Base-by-base conservation (phyloP, 2,329 filamentous ascomycete genomes). In the Neopestalotiopsis sp. region DNA sequence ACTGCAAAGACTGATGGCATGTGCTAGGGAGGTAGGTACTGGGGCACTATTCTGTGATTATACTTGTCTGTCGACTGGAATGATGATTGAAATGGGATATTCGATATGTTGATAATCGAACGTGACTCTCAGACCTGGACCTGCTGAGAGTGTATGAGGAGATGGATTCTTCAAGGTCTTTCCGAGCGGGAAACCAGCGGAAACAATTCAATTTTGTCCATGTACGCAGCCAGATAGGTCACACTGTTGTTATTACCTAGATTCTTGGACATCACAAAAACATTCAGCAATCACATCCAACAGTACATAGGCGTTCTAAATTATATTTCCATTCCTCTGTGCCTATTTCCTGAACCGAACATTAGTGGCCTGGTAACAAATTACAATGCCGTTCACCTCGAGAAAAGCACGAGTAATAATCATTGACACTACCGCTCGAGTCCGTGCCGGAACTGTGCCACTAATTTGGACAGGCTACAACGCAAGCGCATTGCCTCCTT, bases 401-500 rank as follows among this genome's bases (percentile, higher is more conserved):
- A 38, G 30, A 30, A 17, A 61, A 61, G 59, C 59, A 61, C 59
- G 59, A 61, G 59, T 61, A 61, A 61, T 61, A 32, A 28, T 14
- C 30, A 34, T 34, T 14, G 42, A n/a, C 13, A 49, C 13, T 53
- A 20, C 45, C n/a, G 45, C 45, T 17, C 17, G 45, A n/a, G 45
- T 53, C 45, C 45, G 45, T 20, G 17, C 45, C 45, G 17, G 45
- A 53, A 53, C 17, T 53, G 45, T 53, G n/a, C 45, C 45, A 20
- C 45, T 53, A 53, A 53, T 20, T 20, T 7, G 45, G 45, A 53
- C 45, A n/a, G 14, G 45, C 45, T n/a, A 53, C 45, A 53, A n/a
- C 24, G 45, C 45, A 53, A 53, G 45, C 45, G 45, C 45, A 17
- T 53, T 20, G n/a, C 45, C 45, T 53, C 45, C 45, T 49, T 49